These are phyloP conservation scores for Paramecium sexaurelia DNA, from an alignment of 73 alveolate genomes.

Conservation along the genomic window DNA sequence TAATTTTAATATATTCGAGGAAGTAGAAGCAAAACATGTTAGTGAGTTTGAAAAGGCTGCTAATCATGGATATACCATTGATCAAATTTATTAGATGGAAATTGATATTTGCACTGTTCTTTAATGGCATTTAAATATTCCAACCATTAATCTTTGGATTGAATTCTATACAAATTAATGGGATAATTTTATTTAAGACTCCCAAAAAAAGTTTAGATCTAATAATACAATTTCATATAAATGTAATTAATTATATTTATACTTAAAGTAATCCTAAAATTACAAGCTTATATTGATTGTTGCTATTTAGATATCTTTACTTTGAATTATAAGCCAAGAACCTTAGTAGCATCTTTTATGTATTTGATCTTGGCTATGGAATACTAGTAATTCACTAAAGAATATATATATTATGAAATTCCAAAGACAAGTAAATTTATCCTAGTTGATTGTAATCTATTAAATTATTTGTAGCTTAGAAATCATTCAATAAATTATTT, in stretches of 20 bases:
- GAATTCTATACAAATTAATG: constrained; percentile 51
- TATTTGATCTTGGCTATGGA: constrained; percentile 36
- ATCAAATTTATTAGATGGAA: constrained; percentile 66
- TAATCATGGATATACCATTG: constrained; percentile 73
- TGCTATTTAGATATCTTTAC: neutral
- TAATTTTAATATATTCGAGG: neutral
- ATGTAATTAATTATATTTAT: neutral
- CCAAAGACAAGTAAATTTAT: neutral
- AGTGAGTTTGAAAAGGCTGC: constrained; percentile 76
- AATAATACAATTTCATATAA: neutral
- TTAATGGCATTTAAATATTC: constrained; percentile 35
- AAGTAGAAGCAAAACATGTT: constrained; percentile 75
- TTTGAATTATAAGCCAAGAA: constrained; percentile 8
- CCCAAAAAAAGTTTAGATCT: neutral
- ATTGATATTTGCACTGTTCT: constrained; percentile 14
- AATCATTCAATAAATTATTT: constrained; percentile 13
- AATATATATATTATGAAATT: neutral
- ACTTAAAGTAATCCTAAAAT: constrained; percentile 15
- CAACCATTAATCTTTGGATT: constrained; percentile 59
- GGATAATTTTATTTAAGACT: constrained; percentile 49
- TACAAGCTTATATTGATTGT: constrained; percentile 29
- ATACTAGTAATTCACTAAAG: constrained; percentile 1
- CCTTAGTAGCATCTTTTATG: constrained; percentile 50
- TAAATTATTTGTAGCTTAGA: neutral
- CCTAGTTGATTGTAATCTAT: neutral